These are phyloP conservation scores for Wickerhamiella domercqiae DNA, from an alignment of 805 yeast species.

Conservation along the genomic window DNA sequence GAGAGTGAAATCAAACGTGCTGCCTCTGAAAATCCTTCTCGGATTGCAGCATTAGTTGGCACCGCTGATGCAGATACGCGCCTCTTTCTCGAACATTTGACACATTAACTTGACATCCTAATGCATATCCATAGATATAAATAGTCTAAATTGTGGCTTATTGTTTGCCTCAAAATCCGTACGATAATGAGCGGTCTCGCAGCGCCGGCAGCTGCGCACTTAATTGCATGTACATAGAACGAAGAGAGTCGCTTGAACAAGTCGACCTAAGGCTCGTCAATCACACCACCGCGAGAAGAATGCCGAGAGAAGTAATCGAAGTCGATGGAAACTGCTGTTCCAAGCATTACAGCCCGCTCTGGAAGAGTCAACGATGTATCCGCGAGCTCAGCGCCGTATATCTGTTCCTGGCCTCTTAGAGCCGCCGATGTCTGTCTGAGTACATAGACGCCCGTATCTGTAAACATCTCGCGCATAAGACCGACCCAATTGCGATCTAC, in stretches of 20 bases:
- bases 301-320: constrained; percentile 96
- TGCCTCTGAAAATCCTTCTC: constrained; percentile 3
- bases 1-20: constrained; percentile 12
- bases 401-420: constrained; percentile 35
- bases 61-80: too few relatives aligned
- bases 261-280: neutral
- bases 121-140: too few relatives aligned
- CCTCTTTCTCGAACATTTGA: too few relatives aligned
- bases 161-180: too few relatives aligned
- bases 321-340: constrained; percentile 82
- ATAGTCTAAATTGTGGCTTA: too few relatives aligned
- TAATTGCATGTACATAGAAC: neutral
- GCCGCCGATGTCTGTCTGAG: constrained; percentile 61
- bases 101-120: too few relatives aligned
- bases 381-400: constrained; percentile 31
- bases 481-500: constrained; percentile 95
- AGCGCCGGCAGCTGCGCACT: neutral
- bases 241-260: too few relatives aligned
- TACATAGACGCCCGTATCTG: constrained; percentile 89
- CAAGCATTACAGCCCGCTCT: constrained; percentile 73
- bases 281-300: constrained; percentile 28
- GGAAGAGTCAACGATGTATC: constrained; percentile 45
- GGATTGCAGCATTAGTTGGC: too few relatives aligned
- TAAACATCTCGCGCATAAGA: constrained; percentile 76
- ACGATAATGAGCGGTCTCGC: too few relatives aligned